These are phyloP conservation scores for Podospora comata DNA, from an alignment of 495 filamentous ascomycete genomes.

Conservation along the genomic window DNA sequence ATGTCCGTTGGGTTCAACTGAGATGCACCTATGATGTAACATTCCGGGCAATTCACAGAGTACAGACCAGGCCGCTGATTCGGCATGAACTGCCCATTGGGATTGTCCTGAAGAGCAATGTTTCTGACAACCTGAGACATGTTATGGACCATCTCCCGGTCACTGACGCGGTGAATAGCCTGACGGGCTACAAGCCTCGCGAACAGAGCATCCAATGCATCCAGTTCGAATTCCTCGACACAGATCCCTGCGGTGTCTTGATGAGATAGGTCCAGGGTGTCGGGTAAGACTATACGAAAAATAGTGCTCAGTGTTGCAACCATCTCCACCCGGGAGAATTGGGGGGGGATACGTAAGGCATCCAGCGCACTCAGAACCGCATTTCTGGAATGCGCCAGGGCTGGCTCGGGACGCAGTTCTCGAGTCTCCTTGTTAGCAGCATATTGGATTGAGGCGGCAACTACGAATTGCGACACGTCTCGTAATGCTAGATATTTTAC, in stretches of 20 bases:
- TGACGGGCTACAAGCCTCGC: conserved; percentile 31
- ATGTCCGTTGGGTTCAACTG: conserved; percentile 28
- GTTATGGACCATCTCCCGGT: conserved; percentile 33
- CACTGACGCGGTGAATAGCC: conserved; percentile 34
- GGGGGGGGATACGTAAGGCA: conserved; percentile 28
- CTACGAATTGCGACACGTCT: conserved; percentile 36
- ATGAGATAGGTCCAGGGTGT: conserved; percentile 27
- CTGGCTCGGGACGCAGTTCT: conserved; percentile 31
- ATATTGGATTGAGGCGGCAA: conserved; percentile 39
- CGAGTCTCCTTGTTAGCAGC: conserved; percentile 34
- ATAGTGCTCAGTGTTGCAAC: conserved; percentile 29
- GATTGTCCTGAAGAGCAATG: conserved; percentile 35
- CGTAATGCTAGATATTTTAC: conserved; percentile 36
- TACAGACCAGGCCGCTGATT: conserved; percentile 30
- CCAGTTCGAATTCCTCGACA: conserved; percentile 35
- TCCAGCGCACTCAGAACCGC: conserved; percentile 35
- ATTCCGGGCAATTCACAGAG: conserved; percentile 32
- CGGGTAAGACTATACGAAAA: conserved; percentile 36
- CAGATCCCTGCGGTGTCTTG: conserved; percentile 17
- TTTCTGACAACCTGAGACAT: conserved; percentile 31
- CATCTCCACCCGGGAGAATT: conserved; percentile 30
- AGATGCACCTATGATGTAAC: conserved; percentile 34
- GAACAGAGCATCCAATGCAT: conserved; percentile 36
- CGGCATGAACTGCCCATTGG: conserved; percentile 23
- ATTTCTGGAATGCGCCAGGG: conserved; percentile 35